phyloP scores from a whole-genome alignment of 805 yeast genomes.

The Sungouiella thailandica region DNA sequence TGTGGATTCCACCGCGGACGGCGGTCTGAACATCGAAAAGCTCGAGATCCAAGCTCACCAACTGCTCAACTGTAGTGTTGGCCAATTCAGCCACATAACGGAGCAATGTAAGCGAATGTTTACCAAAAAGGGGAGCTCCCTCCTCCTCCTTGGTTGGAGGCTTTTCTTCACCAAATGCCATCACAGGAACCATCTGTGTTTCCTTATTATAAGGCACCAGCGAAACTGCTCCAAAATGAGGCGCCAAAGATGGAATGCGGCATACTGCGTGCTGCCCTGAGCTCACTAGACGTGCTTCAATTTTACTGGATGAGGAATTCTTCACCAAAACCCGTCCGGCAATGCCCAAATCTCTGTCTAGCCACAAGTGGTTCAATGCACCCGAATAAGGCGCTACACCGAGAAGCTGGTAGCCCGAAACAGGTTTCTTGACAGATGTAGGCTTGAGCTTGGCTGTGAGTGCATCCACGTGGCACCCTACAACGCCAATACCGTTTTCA shows the following conservation, averaged over 20 bases:
- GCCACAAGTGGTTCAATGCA: constrained; percentile 29
- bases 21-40: constrained; percentile 33
- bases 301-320: constrained; percentile 15
- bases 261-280: constrained; percentile 35
- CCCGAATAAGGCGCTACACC: constrained; percentile 42
- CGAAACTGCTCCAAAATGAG: constrained; percentile 29
- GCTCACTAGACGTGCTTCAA: constrained; percentile 22
- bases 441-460: constrained; percentile 34
- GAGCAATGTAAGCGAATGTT: constrained; percentile 30
- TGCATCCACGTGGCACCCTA: constrained; percentile 36
- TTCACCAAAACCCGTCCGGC: constrained; percentile 33
- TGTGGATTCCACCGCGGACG: constrained; percentile 30
- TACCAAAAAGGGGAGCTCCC: constrained; percentile 20
- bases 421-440: constrained; percentile 14
- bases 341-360: constrained; percentile 39
- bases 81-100: constrained; percentile 27
- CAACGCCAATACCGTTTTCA: constrained; percentile 20
- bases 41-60: constrained; percentile 32
- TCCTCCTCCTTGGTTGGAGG: constrained; percentile 26
- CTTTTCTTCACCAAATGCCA: constrained; percentile 20
- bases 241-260: constrained; percentile 36
- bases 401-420: constrained; percentile 30
- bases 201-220: constrained; percentile 29
- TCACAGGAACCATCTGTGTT: constrained; percentile 36
- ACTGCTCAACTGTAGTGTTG: constrained; percentile 15